These are phyloP conservation scores for Candida coquimbonensis DNA, from an alignment of 805 yeast genomes.

Conservation along the genomic window DNA sequence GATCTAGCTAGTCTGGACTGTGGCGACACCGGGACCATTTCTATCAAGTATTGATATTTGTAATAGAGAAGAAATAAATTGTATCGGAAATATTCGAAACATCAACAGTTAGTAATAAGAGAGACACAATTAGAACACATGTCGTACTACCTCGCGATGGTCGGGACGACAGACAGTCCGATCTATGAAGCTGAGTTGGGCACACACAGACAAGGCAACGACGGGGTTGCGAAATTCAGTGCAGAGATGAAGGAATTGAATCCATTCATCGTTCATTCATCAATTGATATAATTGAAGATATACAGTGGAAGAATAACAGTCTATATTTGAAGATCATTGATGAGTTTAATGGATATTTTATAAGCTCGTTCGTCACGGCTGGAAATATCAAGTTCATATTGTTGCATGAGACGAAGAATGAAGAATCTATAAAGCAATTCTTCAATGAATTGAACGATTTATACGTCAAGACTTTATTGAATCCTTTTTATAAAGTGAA, in stretches of 20 bases:
- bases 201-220: conserved; percentile 58
- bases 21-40: too few relatives aligned
- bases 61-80: too few relatives aligned
- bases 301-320: conserved; percentile 69
- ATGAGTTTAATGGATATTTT: conserved; percentile 74
- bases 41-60: too few relatives aligned
- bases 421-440: conserved; percentile 80
- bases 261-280: conserved; percentile 83
- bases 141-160: conserved; percentile 84
- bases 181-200: conserved; percentile 84
- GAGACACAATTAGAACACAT: conserved; percentile 25
- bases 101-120: too few relatives aligned
- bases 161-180: conserved; percentile 83
- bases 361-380: conserved; percentile 86
- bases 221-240: conserved; percentile 40
- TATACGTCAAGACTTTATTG: conserved; percentile 77
- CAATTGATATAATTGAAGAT: conserved; percentile 89
- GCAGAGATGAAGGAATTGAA: conserved; percentile 68
- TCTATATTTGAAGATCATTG: conserved; percentile 70
- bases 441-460: conserved; percentile 77
- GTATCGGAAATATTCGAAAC: too few relatives aligned
- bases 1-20: too few relatives aligned
- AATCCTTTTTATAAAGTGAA: conserved; percentile 81
- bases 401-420: conserved; percentile 50
- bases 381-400: conserved; percentile 75